Evolutionary conservation across 352 stramenopile species (phyloP).

Genomic region (Phytophthora fragariaefolia): DNA sequence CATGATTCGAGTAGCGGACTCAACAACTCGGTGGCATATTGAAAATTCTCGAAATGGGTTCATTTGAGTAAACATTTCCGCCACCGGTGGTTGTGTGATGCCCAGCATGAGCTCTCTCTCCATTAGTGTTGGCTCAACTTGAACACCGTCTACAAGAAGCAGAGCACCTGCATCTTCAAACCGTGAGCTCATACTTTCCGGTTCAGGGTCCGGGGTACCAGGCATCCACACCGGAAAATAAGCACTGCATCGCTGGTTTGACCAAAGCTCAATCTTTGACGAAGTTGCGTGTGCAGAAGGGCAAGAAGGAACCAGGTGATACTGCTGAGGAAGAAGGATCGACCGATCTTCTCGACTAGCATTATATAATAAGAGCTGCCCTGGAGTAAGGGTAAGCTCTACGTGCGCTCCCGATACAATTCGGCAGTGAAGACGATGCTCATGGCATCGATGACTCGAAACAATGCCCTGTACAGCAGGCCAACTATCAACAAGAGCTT

Average conservation of each 20-base stretch:
- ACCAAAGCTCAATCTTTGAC: constrained; percentile 46
- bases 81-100: constrained; percentile 23
- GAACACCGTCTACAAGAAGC: constrained; percentile 61
- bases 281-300: constrained; percentile 27
- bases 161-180: constrained; percentile 57
- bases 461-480: constrained; percentile 30
- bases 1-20: constrained; percentile 51
- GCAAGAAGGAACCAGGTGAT: constrained; percentile 23
- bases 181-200: constrained; percentile 67
- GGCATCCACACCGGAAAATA: constrained; percentile 74
- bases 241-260: constrained; percentile 53
- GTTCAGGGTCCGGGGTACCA: constrained; percentile 51
- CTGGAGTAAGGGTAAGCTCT: constrained; percentile 51
- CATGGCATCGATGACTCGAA: constrained; percentile 46
- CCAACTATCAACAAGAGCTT: constrained; percentile 52
- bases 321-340: constrained; percentile 34
- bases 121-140: constrained; percentile 62
- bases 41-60: constrained; percentile 56
- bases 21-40: constrained; percentile 42
- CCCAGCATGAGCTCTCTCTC: constrained; percentile 67
- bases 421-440: constrained; percentile 58
- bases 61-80: constrained; percentile 33
- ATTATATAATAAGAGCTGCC: constrained; percentile 43
- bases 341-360: constrained; percentile 35
- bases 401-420: constrained; percentile 46